phyloP scores from a whole-genome alignment of 2,329 filamentous ascomycete genomes.

The Corniculantispora saksenae region DNA sequence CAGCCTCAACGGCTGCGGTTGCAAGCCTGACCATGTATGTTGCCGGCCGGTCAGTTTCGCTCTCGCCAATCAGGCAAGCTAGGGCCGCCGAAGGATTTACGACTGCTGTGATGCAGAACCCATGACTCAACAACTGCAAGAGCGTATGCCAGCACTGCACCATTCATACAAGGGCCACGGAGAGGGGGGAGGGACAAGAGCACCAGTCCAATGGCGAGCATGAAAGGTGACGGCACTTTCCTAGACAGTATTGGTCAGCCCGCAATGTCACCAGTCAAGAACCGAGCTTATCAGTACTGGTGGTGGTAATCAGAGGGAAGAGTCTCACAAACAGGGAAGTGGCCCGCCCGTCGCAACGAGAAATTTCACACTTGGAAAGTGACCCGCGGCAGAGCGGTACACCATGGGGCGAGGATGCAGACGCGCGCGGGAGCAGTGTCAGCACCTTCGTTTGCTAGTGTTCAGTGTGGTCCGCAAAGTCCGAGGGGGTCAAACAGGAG shows the following conservation, averaged over 20 bases:
- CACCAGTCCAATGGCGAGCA: background rate
- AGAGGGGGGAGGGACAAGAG: background rate
- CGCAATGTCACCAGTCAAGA: background rate
- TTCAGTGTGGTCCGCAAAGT: conserved; percentile 9
- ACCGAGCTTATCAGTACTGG: conserved; percentile 5
- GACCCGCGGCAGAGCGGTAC: conserved; percentile 12
- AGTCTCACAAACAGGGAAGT: background rate
- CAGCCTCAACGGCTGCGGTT: conserved; percentile 5
- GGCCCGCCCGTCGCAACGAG: conserved; percentile 14
- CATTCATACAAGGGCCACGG: background rate
- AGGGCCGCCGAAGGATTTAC: background rate
- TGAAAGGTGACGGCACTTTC: conserved; percentile 5
- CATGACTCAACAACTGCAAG: conserved; percentile 9
- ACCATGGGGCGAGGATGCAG: conserved; percentile 1
- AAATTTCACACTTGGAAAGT: background rate
- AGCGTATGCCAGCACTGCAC: background rate
- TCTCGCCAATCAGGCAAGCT: background rate
- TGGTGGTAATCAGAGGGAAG: background rate
- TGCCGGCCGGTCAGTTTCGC: background rate
- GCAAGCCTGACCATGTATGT: background rate
- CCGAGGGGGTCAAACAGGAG: background rate
- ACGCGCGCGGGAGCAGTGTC: conserved; percentile 15
- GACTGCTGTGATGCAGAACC: background rate
- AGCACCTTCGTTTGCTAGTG: conserved; percentile 11
- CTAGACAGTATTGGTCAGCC: conserved; percentile 5